A percentile compares a stretch with the other conserved stretches of the same genome.
Evolutionary conservation across 768 basidiomycete species (phyloP).

Genomic region (Pisolithus tinctorius): DNA sequence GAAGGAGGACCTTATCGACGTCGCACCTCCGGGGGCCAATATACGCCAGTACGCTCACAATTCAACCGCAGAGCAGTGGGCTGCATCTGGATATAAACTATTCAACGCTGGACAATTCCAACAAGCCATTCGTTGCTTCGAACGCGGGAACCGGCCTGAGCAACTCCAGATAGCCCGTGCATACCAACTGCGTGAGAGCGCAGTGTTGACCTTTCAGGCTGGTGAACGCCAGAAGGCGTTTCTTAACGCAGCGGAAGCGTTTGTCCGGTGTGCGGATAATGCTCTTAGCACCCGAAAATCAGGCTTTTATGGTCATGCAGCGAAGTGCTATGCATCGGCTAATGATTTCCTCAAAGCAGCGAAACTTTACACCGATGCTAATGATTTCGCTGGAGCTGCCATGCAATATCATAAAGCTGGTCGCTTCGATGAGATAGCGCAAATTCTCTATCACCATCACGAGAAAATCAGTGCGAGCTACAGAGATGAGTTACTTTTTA

Average conservation of each 20-base stretch:
- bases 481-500: not conserved
- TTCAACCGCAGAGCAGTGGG: constrained; percentile 45
- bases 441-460: constrained; percentile 16
- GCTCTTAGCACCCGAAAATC: constrained; percentile 23
- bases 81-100: constrained; percentile 29
- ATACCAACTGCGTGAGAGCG: constrained; percentile 48
- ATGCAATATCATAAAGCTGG: constrained; percentile 41
- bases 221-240: constrained; percentile 32
- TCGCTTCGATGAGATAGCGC: constrained; percentile 46
- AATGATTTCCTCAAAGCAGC: constrained; percentile 39
- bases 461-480: not conserved
- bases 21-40: constrained; percentile 39
- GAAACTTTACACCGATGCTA: constrained; percentile 32
- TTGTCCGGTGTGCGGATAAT: constrained; percentile 34
- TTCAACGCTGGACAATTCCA: constrained; percentile 36
- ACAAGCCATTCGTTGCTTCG: constrained; percentile 50
- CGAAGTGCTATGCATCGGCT: constrained; percentile 38
- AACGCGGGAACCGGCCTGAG: constrained; percentile 36
- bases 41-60: constrained; percentile 47
- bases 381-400: constrained; percentile 38
- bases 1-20: constrained; percentile 36
- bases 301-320: constrained; percentile 38
- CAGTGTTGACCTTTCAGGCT: constrained; percentile 28
- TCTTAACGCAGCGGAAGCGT: constrained; percentile 41
- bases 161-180: constrained; percentile 45